These are phyloP conservation scores for Hansenula lynferdii DNA, from an alignment of 1,139 yeast genomes.

Conservation along the genomic window DNA sequence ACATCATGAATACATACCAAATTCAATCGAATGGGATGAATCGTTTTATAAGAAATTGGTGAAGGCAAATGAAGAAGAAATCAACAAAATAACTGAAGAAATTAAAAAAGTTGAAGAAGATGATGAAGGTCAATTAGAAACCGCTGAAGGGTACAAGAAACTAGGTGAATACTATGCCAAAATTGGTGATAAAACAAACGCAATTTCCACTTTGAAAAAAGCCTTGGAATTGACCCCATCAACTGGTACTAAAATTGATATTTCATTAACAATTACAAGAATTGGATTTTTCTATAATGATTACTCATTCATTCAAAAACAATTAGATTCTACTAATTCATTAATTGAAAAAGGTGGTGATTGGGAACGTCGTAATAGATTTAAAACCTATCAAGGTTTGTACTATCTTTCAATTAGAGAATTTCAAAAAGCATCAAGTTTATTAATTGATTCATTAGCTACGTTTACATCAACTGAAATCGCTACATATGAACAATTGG, in stretches of 20 bases:
- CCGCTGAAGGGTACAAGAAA: conserved; percentile 68
- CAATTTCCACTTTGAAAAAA: conserved; percentile 65
- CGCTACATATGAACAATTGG: conserved; percentile 85
- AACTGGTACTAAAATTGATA: conserved; percentile 87
- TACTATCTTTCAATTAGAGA: conserved; percentile 81
- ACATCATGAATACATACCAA: conserved; percentile 42
- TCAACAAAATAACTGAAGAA: conserved; percentile 52
- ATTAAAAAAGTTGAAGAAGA: conserved; percentile 77
- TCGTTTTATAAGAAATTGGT: conserved; percentile 44
- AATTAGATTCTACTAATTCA: conserved; percentile 66
- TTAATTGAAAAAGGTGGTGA: conserved; percentile 96
- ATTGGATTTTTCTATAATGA: conserved; percentile 87
- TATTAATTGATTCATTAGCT: conserved; percentile 86
- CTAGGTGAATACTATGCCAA: conserved; percentile 86
- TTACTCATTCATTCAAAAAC: conserved; percentile 61
- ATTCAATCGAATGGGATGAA: conserved; percentile 49
- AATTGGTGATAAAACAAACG: conserved; percentile 76
- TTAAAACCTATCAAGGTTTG: conserved; percentile 86
- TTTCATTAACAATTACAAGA: conserved; percentile 73
- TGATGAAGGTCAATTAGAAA: conserved; percentile 87
- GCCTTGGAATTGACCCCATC: conserved; percentile 80
- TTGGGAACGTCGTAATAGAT: conserved; percentile 97
- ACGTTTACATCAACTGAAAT: conserved; percentile 96
- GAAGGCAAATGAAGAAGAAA: conserved; percentile 49
- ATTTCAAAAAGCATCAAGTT: conserved; percentile 75